Evolutionary conservation across 495 filamentous ascomycete species (phyloP).

Genomic region (Astrothelium macrocarpum): DNA sequence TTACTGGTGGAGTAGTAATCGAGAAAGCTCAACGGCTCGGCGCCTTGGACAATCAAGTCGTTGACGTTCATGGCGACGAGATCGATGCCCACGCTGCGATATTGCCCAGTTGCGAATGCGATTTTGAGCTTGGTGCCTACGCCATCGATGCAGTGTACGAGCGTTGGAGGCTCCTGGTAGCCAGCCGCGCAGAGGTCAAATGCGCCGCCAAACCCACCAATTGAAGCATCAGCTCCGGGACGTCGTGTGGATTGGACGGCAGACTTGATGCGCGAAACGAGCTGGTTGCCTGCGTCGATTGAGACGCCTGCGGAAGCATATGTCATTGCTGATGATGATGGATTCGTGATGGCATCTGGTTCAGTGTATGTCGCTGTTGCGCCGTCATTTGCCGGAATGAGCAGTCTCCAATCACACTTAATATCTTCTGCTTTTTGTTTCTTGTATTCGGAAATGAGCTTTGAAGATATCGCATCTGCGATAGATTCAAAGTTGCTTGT

Average conservation of each 20-base stretch:
- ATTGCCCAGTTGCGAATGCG: slow-evolving; percentile 76
- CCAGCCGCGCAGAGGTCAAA: slow-evolving; percentile 72
- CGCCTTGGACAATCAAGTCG: slow-evolving; percentile 90
- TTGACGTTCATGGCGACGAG: slow-evolving; percentile 99
- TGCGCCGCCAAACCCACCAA: slow-evolving; percentile 90
- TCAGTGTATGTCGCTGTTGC: slow-evolving; percentile 47
- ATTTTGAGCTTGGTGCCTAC: slow-evolving; percentile 96
- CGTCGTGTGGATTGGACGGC: slow-evolving; percentile 69
- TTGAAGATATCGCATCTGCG: slow-evolving; percentile 50
- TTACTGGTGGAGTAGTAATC: slow-evolving; percentile 91
- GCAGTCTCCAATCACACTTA: slow-evolving; percentile 71
- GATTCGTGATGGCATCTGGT: not conserved
- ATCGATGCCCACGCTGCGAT: slow-evolving; percentile 86
- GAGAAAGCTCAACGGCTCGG: slow-evolving; percentile 86
- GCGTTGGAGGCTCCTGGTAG: slow-evolving; percentile 60
- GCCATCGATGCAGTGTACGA: slow-evolving; percentile 88
- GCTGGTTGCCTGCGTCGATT: slow-evolving; percentile 82
- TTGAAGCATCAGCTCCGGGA: slow-evolving; percentile 78
- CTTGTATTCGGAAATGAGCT: slow-evolving; percentile 34
- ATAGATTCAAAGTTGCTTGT: slow-evolving; percentile 80
- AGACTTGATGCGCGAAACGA: slow-evolving; percentile 80
- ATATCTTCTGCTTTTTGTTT: slow-evolving; percentile 62
- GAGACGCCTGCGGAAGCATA: slow-evolving; percentile 91
- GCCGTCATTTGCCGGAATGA: slow-evolving; percentile 79
- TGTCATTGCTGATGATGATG: slow-evolving; percentile 48